Evolutionary conservation across 129 eudicot species (phyloP), one percentile per base, ranked within the genome.

Genomic region (Saussurea involucrata): DNA sequence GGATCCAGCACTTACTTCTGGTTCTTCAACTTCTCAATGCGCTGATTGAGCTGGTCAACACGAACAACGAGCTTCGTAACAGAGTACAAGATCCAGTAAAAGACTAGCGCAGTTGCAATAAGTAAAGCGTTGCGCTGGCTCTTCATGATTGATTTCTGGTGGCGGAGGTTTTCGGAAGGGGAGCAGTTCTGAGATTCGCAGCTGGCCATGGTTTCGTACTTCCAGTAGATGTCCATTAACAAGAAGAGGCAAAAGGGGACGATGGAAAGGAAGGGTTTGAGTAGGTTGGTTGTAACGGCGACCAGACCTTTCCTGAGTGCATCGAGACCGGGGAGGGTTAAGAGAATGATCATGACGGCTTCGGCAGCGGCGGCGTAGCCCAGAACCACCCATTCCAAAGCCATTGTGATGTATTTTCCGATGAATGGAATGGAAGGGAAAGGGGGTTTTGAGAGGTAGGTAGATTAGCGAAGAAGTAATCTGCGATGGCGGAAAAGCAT

Each of bases 281-380:
- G 88, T 49, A 90, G 96, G 78, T 73, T 77, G 21, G 86, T 88
- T 5, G 89, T 88, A 6, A 92, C 96, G 63, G 86, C 24, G 87
- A 90, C 82, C 1, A 92, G 82, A 40, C 98, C 98, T 76, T 86
- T 88, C 0, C 98, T 87, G 81, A 92, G 85, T 0, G 86, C 69
- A 82, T 82, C 74, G 1, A 90, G 89, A 71, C 97, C 93, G 3
- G 96, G 96, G 60, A 93, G 70, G 21, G 98, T 88, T 0, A 91
- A 84, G 78, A 89, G 79, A 80, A 94, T 78, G 86, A 91, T 69
- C 93, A 94, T 83, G 55, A 94, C 81, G 27, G 98, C 98, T 68
- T 92, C 98, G 4, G 96, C 98, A 3, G 81, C 96, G 4, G 98
- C 98, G 78, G 92, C 92, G 86, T 92, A 92, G 60, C 98, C 90